phyloP scores from a whole-genome alignment of 768 basidiomycete genomes.

The Leccinellum luteum region DNA sequence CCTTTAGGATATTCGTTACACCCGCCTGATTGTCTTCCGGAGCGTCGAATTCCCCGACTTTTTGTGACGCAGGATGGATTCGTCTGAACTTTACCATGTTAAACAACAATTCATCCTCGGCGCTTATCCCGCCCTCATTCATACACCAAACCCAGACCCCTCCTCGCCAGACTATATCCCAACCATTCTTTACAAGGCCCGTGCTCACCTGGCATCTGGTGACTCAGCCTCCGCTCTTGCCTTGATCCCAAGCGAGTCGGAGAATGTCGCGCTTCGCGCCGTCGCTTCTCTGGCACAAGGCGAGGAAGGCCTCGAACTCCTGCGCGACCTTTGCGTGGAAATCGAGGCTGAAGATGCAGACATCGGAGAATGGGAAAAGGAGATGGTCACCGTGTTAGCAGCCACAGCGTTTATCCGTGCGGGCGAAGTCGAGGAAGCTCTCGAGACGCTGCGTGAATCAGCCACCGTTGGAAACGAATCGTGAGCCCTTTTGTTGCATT shows the following conservation, averaged over 20 bases:
- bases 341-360: slow-evolving; percentile 74
- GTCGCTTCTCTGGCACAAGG: slow-evolving; percentile 67
- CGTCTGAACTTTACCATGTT: slow-evolving; percentile 62
- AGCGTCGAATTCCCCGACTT: not conserved
- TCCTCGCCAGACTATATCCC: slow-evolving; percentile 63
- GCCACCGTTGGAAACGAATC: slow-evolving; percentile 83
- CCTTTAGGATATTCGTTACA: no score
- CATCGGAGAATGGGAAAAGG: slow-evolving; percentile 64
- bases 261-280: slow-evolving; percentile 69
- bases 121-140: slow-evolving; percentile 63
- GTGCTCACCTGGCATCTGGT: slow-evolving; percentile 71
- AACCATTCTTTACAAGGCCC: slow-evolving; percentile 72
- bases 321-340: slow-evolving; percentile 84
- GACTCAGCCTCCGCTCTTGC: slow-evolving; percentile 54
- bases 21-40: not conserved
- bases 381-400: slow-evolving; percentile 72
- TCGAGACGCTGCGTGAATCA: slow-evolving; percentile 76
- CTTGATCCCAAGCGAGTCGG: slow-evolving; percentile 54
- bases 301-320: slow-evolving; percentile 68
- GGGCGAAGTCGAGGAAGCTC: slow-evolving; percentile 86
- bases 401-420: slow-evolving; percentile 85
- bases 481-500: slow-evolving; percentile 42
- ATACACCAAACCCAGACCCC: slow-evolving; percentile 53
- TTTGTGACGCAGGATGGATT: slow-evolving; percentile 45
- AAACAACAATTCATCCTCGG: slow-evolving; percentile 78